Conservation (phyloP, 1,284 basidiomycete species). For the Cryptococcus neoformans region DNA sequence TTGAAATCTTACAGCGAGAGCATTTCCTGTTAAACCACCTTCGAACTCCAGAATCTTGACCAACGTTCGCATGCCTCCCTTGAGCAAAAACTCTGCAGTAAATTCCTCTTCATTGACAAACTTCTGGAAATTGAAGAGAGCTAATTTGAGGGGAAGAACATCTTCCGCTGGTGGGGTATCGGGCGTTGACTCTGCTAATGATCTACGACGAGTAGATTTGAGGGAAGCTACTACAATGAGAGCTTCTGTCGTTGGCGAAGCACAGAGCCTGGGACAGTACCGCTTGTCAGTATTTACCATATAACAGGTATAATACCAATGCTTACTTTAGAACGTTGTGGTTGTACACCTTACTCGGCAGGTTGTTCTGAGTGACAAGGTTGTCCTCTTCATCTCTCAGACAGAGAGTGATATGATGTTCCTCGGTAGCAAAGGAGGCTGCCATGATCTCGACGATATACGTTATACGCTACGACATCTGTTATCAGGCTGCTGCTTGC, state of each 20-base stretch:
- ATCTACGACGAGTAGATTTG: constrained; percentile 16
- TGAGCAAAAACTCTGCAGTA: constrained; percentile 72
- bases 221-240: constrained; percentile 38
- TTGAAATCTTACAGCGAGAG: constrained; percentile 62
- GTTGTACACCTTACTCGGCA: constrained; percentile 70
- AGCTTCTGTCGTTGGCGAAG: constrained; percentile 41
- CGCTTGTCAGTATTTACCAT: not conserved
- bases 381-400: constrained; percentile 83
- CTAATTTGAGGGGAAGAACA: constrained; percentile 46
- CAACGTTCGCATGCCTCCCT: constrained; percentile 71
- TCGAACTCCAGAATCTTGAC: constrained; percentile 64
- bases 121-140: constrained; percentile 70
- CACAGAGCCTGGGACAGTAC: constrained; percentile 27
- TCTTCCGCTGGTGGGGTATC: constrained; percentile 12
- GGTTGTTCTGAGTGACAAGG: constrained; percentile 85
- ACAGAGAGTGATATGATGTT: constrained; percentile 75
- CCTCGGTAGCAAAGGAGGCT: constrained; percentile 66
- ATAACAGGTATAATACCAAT: not conserved
- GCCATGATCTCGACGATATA: constrained; percentile 48
- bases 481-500: not conserved
- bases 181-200: constrained; percentile 11
- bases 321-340: constrained; percentile 76
- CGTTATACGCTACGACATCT: constrained; percentile 27
- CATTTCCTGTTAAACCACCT: constrained; percentile 65
- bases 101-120: constrained; percentile 90